phyloP scores from a whole-genome alignment of 163 green algal species.

The Picocystis sp. region DNA sequence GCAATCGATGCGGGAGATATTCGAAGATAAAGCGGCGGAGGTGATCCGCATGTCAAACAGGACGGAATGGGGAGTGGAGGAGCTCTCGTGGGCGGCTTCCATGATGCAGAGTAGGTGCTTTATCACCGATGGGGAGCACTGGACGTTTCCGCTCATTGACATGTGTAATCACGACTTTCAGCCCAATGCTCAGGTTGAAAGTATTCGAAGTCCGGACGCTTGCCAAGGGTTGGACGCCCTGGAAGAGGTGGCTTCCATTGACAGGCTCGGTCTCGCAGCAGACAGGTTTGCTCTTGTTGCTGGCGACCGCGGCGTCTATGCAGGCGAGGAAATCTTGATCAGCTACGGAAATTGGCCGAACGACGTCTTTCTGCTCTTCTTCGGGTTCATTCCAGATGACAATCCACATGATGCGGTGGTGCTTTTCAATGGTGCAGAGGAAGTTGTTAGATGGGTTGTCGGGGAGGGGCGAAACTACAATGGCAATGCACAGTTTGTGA shows the following conservation, averaged over 20 bases:
- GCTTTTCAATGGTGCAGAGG: not conserved
- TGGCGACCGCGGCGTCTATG: constrained; percentile 11
- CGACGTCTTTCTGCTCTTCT: constrained; percentile 48
- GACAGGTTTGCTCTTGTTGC: constrained; percentile 32
- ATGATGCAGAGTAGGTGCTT: constrained; percentile 5
- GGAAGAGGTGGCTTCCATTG: constrained; percentile 29
- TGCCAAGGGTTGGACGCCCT: constrained; percentile 32
- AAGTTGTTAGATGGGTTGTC: constrained; percentile 2
- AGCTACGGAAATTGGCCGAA: constrained; percentile 44
- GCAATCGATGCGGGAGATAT: not conserved
- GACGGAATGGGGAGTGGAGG: not conserved
- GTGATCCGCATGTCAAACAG: too few species aligned
- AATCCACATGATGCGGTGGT: constrained; percentile 16
- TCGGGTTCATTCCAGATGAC: constrained; percentile 38
- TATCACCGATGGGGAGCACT: constrained; percentile 1
- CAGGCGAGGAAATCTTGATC: constrained; percentile 46
- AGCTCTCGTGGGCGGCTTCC: constrained; percentile 1
- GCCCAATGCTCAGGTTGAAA: constrained; percentile 9
- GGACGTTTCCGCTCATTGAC: constrained; percentile 35
- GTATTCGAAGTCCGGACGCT: constrained; percentile 19
- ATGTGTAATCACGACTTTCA: constrained; percentile 38
- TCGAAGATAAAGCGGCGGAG: not conserved
- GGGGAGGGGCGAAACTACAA: too few species aligned
- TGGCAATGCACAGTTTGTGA: too few species aligned
- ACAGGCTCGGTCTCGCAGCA: constrained; percentile 14